These are phyloP conservation scores for Aspergillus nanangensis DNA, from an alignment of 495 filamentous ascomycete species.

Conservation along the genomic window DNA sequence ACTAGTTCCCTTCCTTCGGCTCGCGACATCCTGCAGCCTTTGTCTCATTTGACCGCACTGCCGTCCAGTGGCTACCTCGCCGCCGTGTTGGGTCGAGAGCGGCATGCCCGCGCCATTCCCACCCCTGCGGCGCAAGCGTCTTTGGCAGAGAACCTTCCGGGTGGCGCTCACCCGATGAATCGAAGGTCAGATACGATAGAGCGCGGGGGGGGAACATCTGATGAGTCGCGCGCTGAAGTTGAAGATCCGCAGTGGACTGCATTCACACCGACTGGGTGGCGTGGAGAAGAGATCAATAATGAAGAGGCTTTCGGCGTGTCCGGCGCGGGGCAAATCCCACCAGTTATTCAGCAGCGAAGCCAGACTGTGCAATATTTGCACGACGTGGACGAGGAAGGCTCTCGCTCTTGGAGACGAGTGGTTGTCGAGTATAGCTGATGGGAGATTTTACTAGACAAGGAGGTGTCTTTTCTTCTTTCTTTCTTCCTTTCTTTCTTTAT, in stretches of 20 bases:
- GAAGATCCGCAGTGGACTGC: slow-evolving; percentile 7
- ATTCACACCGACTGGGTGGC: slow-evolving; percentile 9
- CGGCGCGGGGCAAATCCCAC: slow-evolving; percentile 1
- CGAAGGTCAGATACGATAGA: not conserved
- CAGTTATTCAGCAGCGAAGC: slow-evolving; percentile 22
- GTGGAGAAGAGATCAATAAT: slow-evolving; percentile 2
- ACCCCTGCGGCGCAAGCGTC: not conserved
- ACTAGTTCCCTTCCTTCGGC: slow-evolving; percentile 20
- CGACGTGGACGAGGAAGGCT: slow-evolving; percentile 27
- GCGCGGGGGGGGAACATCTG: slow-evolving; percentile 1
- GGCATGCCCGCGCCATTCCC: not conserved
- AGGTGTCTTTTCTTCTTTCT: slow-evolving; percentile 3
- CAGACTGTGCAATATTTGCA: slow-evolving; percentile 24
- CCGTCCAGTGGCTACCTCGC: slow-evolving; percentile 24
- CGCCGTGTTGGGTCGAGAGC: slow-evolving; percentile 14
- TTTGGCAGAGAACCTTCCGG: slow-evolving; percentile 7
- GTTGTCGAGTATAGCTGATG: slow-evolving; percentile 34
- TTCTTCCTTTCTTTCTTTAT: not conserved
- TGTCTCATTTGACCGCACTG: slow-evolving; percentile 27
- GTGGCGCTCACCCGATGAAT: too few species aligned
- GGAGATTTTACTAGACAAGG: not conserved
- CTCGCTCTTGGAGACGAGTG: slow-evolving; percentile 28
- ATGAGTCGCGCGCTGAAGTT: slow-evolving; percentile 1
- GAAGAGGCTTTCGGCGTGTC: slow-evolving; percentile 8
- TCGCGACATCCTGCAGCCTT: slow-evolving; percentile 32